These are phyloP conservation scores for Betula pendula DNA, from an alignment of 306 rosid species.

Conservation along the genomic window DNA sequence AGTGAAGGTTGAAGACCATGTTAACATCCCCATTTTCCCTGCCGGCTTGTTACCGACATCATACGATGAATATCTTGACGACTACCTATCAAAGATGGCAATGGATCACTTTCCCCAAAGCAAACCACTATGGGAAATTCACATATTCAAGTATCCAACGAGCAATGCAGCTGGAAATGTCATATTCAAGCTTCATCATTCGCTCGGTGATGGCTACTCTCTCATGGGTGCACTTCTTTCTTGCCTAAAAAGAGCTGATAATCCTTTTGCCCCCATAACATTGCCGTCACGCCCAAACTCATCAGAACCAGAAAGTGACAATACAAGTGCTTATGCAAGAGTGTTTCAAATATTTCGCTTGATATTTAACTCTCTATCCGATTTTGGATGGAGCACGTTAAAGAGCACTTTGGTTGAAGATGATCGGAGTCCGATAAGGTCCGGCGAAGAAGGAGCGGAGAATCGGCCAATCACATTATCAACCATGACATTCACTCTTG, in stretches of 20 bases:
- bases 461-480: conserved; percentile 37
- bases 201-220: conserved; percentile 33
- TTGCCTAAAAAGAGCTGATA: conserved; percentile 44
- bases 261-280: conserved; percentile 55
- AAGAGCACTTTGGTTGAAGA: conserved; percentile 47
- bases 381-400: conserved; percentile 44
- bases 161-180: conserved; percentile 12
- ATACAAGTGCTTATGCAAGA: neutral
- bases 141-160: conserved; percentile 26
- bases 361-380: conserved; percentile 28
- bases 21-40: conserved; percentile 11
- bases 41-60: neutral
- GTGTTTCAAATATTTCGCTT: conserved; percentile 28
- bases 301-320: conserved; percentile 3
- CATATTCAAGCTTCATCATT: conserved; percentile 28
- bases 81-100: conserved; percentile 6
- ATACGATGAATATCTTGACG: conserved; percentile 10
- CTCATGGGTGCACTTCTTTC: conserved; percentile 59
- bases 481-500: conserved; percentile 41
- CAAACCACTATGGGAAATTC: conserved; percentile 30
- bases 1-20: conserved; percentile 34
- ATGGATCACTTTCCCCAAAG: neutral
- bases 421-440: conserved; percentile 54
- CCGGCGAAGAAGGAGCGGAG: conserved; percentile 35
- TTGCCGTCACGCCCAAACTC: conserved; percentile 43